Evolutionary conservation across 2,329 filamentous ascomycete genomes (phyloP), one percentile per base, ranked within the genome.

Genomic region (Paecilomyces fulvus): DNA sequence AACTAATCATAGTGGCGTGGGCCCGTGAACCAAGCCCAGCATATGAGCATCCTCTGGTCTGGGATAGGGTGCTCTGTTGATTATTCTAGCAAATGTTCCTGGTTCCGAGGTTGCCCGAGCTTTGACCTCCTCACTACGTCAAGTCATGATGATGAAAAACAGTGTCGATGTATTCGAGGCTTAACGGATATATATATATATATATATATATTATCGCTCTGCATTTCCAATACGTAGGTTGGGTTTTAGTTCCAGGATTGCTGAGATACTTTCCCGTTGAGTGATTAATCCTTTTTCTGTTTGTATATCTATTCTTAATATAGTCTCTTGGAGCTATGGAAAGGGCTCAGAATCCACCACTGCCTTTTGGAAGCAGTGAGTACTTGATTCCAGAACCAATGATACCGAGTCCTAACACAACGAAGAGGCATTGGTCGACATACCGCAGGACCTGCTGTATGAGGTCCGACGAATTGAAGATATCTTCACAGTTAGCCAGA

Each of bases 391-490:
- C n/a, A 12, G 20, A 20, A 5, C 2, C 10, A 12, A 49, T 23
- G 12, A 30, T 20, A 30, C 7, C 8, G 20, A 28, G 12, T 33
- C 46, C 55, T 56, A 25, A 53, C 37, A 37, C 20, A 28, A 12
- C 7, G 56, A 58, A 55, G 61, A 64, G 49, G 55, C 60, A 6
- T 23, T 65, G n/a, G 37, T 56, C 9, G 60, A 57, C 30, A 51
- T 92, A 68, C 88, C 90, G 61, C 85, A 87, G 73, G 84, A 89
- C 72, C 82, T 94, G 60, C 75, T 86, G 68, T 69, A 76, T 53
- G 85, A 95, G 76, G 88, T 96, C 67, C 83, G 87, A 70, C 78
- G 81, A 59, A 79, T 96, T 20, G 90, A 95, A 76, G 81, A 89
- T 59, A 76, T 86, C 58, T 95, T 96, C 74, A 85, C 83, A 4